Evolutionary conservation across 1,284 basidiomycete species (phyloP).

Genomic region (Sanghuangporus weigelae): DNA sequence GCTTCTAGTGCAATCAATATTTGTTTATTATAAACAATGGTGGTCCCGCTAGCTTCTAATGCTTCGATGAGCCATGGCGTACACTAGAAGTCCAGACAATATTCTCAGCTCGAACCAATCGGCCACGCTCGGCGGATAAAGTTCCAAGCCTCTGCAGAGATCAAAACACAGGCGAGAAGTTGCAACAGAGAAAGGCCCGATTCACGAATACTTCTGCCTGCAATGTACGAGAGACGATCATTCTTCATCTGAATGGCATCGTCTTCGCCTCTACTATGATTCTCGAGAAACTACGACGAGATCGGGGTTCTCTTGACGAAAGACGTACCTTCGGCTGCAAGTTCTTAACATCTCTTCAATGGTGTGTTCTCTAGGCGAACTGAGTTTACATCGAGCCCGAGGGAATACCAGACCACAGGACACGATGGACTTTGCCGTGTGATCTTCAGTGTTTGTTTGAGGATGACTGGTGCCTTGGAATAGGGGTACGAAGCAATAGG

Average conservation of each 20-base stretch:
- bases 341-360: no score
- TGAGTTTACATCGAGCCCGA: no score
- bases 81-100: background rate
- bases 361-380: no score
- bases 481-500: no score
- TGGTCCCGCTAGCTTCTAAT: background rate
- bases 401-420: no score
- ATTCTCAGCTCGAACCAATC: background rate
- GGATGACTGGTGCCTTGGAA: no score
- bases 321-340: background rate
- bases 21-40: background rate
- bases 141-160: background rate
- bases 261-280: background rate
- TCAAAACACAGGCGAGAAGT: background rate
- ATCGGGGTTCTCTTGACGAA: background rate
- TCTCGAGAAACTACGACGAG: background rate
- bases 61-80: background rate
- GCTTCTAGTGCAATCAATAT: background rate
- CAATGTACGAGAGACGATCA: background rate
- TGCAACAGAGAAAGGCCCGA: background rate
- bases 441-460: no score
- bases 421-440: no score
- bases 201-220: background rate
- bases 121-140: background rate
- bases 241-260: background rate